Percentiles rank a stretch among this genome's conserved stretches.
phyloP scores from a whole-genome alignment of 148 eudicot genomes.

The Nyssa sinensis region DNA sequence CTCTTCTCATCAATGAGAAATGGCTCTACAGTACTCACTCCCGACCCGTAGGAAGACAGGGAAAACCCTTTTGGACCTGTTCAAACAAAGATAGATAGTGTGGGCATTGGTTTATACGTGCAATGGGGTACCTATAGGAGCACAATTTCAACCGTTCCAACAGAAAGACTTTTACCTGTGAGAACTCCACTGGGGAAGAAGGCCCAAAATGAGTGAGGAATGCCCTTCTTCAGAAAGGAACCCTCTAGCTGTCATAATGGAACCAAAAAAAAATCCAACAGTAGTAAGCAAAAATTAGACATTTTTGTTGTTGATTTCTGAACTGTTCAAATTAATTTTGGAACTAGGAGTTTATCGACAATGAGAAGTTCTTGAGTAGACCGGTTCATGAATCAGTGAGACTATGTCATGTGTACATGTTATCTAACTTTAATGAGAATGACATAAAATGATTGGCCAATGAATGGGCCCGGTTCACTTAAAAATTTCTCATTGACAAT shows the following conservation, averaged over 20 bases:
- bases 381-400: too few relatives aligned
- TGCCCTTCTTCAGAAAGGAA: constrained; percentile 56
- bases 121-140: not conserved
- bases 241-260: constrained; percentile 63
- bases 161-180: constrained; percentile 44
- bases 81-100: not conserved
- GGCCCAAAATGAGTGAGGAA: constrained; percentile 76
- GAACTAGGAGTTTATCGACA: not conserved
- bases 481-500: too few relatives aligned
- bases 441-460: too few relatives aligned
- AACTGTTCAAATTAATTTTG: not conserved
- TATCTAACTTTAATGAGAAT: too few relatives aligned
- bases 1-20: constrained; percentile 89
- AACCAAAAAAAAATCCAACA: not conserved
- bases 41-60: constrained; percentile 60
- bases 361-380: too few relatives aligned
- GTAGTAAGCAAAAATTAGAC: constrained; percentile 6
- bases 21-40: constrained; percentile 81
- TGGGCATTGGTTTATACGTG: not conserved
- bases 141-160: not conserved
- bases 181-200: constrained; percentile 78
- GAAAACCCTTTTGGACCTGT: constrained; percentile 83
- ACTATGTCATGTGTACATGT: too few relatives aligned
- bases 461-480: too few relatives aligned
- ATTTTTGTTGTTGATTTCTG: too few relatives aligned